A percentile compares a stretch with the other conserved stretches of the same genome.
Conservation (phyloP, 2,329 filamentous ascomycete species). For the Claviceps pusilla region DNA sequence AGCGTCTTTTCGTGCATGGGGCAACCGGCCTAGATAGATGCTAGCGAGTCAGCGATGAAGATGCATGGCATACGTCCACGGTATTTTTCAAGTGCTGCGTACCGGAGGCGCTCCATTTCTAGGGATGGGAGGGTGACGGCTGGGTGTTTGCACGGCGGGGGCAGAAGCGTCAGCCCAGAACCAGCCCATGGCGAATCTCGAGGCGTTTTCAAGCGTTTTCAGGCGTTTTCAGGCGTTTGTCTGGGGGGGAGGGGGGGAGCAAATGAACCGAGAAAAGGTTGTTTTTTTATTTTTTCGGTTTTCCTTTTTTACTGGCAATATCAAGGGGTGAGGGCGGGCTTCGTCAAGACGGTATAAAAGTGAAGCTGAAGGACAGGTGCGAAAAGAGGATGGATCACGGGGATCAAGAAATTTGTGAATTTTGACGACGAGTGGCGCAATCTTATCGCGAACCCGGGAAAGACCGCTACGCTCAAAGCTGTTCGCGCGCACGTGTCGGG, state of each 20-base stretch:
- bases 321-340: no score
- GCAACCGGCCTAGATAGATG: slow-evolving; percentile 29
- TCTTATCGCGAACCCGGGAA: neutral
- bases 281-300: neutral
- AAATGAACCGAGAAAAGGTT: neutral
- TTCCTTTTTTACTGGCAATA: neutral
- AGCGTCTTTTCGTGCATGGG: slow-evolving; percentile 43
- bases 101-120: slow-evolving; percentile 20
- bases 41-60: neutral
- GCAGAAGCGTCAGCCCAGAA: slow-evolving; percentile 43
- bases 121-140: slow-evolving; percentile 17
- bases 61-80: neutral
- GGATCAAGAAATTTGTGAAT: neutral
- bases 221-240: neutral
- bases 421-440: neutral
- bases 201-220: neutral
- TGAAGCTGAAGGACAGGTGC: neutral
- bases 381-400: neutral
- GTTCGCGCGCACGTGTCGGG: no score
- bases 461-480: neutral
- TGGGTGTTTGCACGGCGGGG: slow-evolving; percentile 18
- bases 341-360: no score
- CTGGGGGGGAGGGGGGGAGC: no score
- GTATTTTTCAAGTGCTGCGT: slow-evolving; percentile 5
- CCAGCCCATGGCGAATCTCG: slow-evolving; percentile 37